phyloP scores from a whole-genome alignment of 495 filamentous ascomycete genomes.

The Podospora comata region DNA sequence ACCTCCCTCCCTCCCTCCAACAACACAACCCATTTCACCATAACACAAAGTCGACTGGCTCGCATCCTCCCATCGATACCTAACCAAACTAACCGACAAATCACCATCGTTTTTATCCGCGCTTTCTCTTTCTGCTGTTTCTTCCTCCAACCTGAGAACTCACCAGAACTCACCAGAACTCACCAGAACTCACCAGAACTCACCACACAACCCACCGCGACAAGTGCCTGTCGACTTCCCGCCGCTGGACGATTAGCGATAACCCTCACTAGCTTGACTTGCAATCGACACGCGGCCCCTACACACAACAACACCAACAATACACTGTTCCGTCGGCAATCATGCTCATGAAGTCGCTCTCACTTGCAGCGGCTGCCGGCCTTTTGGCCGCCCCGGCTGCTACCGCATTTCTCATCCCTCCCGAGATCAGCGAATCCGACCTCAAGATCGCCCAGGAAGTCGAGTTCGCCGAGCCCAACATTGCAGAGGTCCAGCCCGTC shows the following conservation, averaged over 20 bases:
- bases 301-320: neutral
- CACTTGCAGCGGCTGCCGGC: constrained; percentile 27
- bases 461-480: constrained; percentile 7
- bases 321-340: neutral
- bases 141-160: neutral
- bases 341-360: constrained; percentile 33
- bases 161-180: no score
- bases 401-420: constrained; percentile 31
- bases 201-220: neutral
- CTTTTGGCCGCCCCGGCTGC: constrained; percentile 25
- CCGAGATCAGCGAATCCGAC: constrained; percentile 26
- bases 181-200: no score
- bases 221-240: neutral
- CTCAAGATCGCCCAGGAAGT: constrained; percentile 19
- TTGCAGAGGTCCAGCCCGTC: constrained; percentile 26
- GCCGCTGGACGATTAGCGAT: neutral
- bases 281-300: no score
- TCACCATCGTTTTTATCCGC: neutral
- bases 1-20: constrained; percentile 8
- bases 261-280: neutral
- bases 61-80: neutral
- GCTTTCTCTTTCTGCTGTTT: neutral
- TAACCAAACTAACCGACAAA: neutral
- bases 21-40: neutral
- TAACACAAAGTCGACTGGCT: constrained; percentile 11